These are phyloP conservation scores for Calamus simplicifolius DNA, from an alignment of 176 grass and related monocot species.

Conservation along the genomic window DNA sequence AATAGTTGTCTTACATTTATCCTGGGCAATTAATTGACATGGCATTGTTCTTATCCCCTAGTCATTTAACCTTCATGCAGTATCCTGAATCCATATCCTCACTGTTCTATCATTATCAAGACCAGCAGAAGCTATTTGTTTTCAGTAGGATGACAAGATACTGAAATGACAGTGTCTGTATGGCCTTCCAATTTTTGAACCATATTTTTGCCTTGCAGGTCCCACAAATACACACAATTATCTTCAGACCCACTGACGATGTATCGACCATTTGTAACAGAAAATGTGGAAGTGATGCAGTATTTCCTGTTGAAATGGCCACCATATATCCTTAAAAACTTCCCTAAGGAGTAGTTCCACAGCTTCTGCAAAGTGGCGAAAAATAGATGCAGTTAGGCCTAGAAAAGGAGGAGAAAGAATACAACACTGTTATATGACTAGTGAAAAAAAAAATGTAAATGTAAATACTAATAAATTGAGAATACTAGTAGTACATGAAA, in stretches of 20 bases:
- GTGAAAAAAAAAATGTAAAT: no score
- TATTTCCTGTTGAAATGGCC: conserved; percentile 66
- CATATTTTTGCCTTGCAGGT: conserved; percentile 87
- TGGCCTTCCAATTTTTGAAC: conserved; percentile 94
- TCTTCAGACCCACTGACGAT: conserved; percentile 89
- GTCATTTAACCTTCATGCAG: conserved; percentile 11
- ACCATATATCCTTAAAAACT: conserved; percentile 73
- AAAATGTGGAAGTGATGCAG: conserved; percentile 81
- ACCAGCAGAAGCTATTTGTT: conserved; percentile 85
- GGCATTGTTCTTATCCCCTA: not conserved
- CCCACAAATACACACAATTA: conserved; percentile 83
- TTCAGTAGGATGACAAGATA: conserved; percentile 63
- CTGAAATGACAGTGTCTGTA: conserved; percentile 58
- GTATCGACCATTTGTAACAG: conserved; percentile 74
- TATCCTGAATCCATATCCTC: conserved; percentile 78
- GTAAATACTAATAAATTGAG: no score
- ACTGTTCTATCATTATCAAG: conserved; percentile 73
- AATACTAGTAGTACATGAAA: no score
- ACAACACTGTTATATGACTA: no score
- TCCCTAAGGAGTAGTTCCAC: conserved; percentile 63
- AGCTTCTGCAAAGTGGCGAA: conserved; percentile 52
- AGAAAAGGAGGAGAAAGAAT: no score
- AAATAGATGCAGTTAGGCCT: conserved; percentile 17
- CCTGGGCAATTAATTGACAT: no score
- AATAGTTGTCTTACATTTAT: no score